Evolutionary conservation across 306 rosid genomes (phyloP).

Genomic region (Adenanthera pavonina): DNA sequence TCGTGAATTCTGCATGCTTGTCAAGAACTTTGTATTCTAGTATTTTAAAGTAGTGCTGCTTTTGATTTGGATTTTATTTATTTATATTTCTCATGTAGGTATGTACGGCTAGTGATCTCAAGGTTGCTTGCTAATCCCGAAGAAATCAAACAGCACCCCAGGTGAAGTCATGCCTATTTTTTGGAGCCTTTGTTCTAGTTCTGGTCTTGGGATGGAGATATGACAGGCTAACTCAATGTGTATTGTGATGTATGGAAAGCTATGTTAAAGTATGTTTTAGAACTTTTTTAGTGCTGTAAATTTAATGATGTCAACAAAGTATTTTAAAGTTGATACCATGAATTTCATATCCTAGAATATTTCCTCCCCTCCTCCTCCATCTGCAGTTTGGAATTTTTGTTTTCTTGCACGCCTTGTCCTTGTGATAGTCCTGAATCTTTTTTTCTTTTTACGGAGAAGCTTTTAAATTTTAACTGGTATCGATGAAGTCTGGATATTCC

Average conservation of each 20-base stretch:
- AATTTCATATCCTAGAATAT: not conserved
- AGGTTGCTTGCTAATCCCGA: conserved; percentile 62
- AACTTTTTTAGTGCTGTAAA: not conserved
- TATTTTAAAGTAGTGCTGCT: conserved; percentile 1
- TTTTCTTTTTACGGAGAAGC: conserved; percentile 19
- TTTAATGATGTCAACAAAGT: not conserved
- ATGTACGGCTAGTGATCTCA: conserved; percentile 78
- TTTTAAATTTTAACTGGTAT: conserved; percentile 23
- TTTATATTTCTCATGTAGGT: conserved; percentile 58
- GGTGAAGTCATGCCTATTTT: conserved; percentile 56
- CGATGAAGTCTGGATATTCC: not conserved
- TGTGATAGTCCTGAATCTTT: conserved; percentile 22
- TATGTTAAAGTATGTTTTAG: conserved; percentile 13
- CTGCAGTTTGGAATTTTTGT: not conserved
- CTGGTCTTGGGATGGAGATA: conserved; percentile 23
- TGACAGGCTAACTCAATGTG: not conserved
- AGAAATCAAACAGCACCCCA: conserved; percentile 78
- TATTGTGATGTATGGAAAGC: conserved; percentile 32
- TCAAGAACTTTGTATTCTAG: conserved; percentile 17
- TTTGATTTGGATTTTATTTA: conserved; percentile 27
- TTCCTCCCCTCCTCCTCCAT: not conserved
- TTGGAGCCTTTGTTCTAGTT: conserved; percentile 32
- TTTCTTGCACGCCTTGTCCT: not conserved
- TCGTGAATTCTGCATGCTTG: conserved; percentile 8
- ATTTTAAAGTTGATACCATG: not conserved